Evolutionary conservation across 805 yeast genomes (phyloP), one percentile per base, ranked within the genome.

Genomic region (Saccharomyces cerevisiae): DNA sequence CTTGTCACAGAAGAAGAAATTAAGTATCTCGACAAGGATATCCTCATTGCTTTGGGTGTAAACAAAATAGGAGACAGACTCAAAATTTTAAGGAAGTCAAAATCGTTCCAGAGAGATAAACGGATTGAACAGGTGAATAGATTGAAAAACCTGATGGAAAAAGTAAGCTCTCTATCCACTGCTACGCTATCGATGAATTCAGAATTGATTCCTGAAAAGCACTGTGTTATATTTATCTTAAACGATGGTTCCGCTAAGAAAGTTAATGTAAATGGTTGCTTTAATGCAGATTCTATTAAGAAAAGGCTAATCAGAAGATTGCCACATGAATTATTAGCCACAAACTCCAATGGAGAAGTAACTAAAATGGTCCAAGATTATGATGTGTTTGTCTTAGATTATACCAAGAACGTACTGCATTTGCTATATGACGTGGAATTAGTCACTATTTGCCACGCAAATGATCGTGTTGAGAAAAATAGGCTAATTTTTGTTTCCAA

Each of bases 61-160:
- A 58, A 62, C n/a, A 85, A 81, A 59, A 80, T 92, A 14, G 97
- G 98, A 0, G 98, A 94, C 67, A 73, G 97, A 28, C 74, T 92
- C 22, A 74, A 85, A 29, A 69, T 92, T 10, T 81, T 84, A 61
- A 73, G 80, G 14, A 83, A 85, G 22, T 75, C 87, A 2, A 73
- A 78, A 30, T 48, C 51, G 24, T 28, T 65, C 17, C 43, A 67
- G 73, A 46, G 61, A 82, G 54, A 55, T 53, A 51, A 29, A 48
- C 53, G 24, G 52, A 56, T 27, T 46, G 54, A 10, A 51, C n/a
- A 48, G 4, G 26, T 48, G 14, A 54, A 55, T 2, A 61, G 61
- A 47, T 53, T 63, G 41, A 56, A 57, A 14, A 67, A 61, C 4
- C 50, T 66, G 29, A 59, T 64, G 9, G 58, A 58, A 17, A 64